Base-by-base conservation (phyloP, 768 basidiomycete species). In the Mycena belliarum region DNA sequence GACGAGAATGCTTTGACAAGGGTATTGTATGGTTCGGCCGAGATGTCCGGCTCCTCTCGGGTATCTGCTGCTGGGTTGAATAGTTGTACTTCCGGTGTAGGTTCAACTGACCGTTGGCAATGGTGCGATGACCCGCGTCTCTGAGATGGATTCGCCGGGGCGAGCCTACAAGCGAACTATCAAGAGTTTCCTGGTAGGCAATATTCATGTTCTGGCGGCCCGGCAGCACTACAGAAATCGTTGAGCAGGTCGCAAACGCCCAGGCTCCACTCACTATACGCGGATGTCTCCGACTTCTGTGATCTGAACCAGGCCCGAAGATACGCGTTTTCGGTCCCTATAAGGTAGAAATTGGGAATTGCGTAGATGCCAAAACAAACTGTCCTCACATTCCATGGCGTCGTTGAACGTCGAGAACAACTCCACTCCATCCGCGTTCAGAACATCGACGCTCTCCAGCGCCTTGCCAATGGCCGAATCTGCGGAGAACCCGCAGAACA, bases 271-370 rank as follows among this genome's bases (percentile, higher is more conserved):
- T 14, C 63, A 81, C 85, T 65, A 54, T 86, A 80, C 61, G 72
- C 78, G 61, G 70, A 64, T 26, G 71, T 75, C 66, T 89, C 85
- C 21, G 79, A 69, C 65, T 87, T 87, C 66, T 84, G 84, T 0
- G 84, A 81, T 57, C 77, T 75, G 62, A 89, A 89, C 89, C 89
- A 91, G 9, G 89, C 87, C 51, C 82, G 83, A 60, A 98, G 68
- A 73, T 97, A 97, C 0, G 85, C 89, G 72, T 98, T 98, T 74
- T 98, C 95, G 0, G 93, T 95, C 95, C 95, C 91, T 82, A 18
- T 26, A 40, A 64, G 24, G 32, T 61, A 20, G 46, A 38, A 32
- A 38, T n/a, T n/a, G n/a, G n/a, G n/a, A n/a, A n/a, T 6, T 18
- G 16, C 20, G 18, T 38, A n/a, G 20, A 38, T 10, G 18, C 18